Conservation (phyloP, 106 monocot genomes). For the Vanilla planifolia region DNA sequence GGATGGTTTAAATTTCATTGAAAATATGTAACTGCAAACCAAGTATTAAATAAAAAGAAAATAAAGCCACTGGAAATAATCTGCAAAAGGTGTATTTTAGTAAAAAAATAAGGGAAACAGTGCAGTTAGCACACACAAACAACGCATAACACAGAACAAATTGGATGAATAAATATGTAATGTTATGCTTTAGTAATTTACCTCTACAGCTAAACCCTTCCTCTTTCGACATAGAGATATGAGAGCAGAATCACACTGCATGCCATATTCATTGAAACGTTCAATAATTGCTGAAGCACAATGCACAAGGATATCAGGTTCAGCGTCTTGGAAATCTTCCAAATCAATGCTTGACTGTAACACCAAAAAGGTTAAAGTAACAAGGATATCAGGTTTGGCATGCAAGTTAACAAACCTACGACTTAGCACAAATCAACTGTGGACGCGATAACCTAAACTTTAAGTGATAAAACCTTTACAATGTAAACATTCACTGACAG, state of each 20-base stretch:
- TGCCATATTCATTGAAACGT: slow-evolving; percentile 40
- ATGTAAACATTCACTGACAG: too few relatives aligned
- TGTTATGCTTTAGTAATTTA: slow-evolving; percentile 10
- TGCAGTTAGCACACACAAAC: background rate
- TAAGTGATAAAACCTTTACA: too few relatives aligned
- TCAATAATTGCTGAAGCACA: slow-evolving; percentile 59
- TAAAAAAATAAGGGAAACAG: background rate
- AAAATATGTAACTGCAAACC: background rate
- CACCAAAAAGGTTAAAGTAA: background rate
- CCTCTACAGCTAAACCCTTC: slow-evolving; percentile 65
- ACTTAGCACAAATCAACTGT: too few relatives aligned
- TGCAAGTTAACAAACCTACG: background rate
- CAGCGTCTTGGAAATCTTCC: slow-evolving; percentile 77
- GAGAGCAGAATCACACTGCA: slow-evolving; percentile 36
- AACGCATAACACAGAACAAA: background rate
- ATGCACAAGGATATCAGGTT: slow-evolving; percentile 66
- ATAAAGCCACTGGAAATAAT: background rate
- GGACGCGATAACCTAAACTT: too few relatives aligned
- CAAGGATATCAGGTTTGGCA: background rate
- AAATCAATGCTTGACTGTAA: slow-evolving; percentile 40
- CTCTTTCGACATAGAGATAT: slow-evolving; percentile 71
- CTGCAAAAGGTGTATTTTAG: background rate
- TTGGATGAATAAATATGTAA: background rate
- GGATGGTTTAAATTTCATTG: too few relatives aligned
- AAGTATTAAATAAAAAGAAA: background rate